Percentiles rank a stretch among this genome's conserved stretches.
phyloP scores from a whole-genome alignment of 2,329 filamentous ascomycete genomes.

The Trichophyton mentagrophytes region DNA sequence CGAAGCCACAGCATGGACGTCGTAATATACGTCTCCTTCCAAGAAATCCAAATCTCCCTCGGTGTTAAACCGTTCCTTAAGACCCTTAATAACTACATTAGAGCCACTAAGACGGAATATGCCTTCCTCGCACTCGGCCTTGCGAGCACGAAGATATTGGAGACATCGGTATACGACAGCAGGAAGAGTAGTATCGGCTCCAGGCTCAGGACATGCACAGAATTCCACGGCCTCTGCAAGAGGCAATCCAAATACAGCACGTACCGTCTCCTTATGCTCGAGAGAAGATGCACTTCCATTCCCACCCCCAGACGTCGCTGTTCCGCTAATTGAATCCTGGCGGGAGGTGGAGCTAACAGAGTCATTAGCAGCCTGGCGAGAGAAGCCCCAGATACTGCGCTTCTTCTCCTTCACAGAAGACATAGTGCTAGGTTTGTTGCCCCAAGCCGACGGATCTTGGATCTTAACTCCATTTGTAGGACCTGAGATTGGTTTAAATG shows the following conservation, averaged over 20 bases:
- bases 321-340: conserved; percentile 15
- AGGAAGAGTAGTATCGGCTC: conserved; percentile 63
- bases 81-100: conserved; percentile 79
- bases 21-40: conserved; percentile 67
- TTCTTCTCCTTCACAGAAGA: conserved; percentile 68
- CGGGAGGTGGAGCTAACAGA: conserved; percentile 24
- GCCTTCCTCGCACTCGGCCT: conserved; percentile 75
- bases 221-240: conserved; percentile 75
- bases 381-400: conserved; percentile 52
- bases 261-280: conserved; percentile 42
- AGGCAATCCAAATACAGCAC: conserved; percentile 72
- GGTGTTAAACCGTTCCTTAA: conserved; percentile 84
- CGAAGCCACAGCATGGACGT: conserved; percentile 91
- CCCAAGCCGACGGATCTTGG: conserved; percentile 70
- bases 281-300: conserved; percentile 36
- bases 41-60: conserved; percentile 86
- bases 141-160: conserved; percentile 75
- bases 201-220: conserved; percentile 50
- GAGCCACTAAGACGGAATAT: conserved; percentile 97
- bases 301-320: neutral
- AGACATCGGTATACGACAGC: conserved; percentile 92
- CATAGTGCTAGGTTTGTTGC: conserved; percentile 48
- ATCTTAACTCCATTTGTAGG: conserved; percentile 78
- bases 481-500: conserved; percentile 56
- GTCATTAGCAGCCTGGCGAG: conserved; percentile 59